Evolutionary conservation across 495 filamentous ascomycete species (phyloP).

Genomic region (Annulohypoxylon nitens): DNA sequence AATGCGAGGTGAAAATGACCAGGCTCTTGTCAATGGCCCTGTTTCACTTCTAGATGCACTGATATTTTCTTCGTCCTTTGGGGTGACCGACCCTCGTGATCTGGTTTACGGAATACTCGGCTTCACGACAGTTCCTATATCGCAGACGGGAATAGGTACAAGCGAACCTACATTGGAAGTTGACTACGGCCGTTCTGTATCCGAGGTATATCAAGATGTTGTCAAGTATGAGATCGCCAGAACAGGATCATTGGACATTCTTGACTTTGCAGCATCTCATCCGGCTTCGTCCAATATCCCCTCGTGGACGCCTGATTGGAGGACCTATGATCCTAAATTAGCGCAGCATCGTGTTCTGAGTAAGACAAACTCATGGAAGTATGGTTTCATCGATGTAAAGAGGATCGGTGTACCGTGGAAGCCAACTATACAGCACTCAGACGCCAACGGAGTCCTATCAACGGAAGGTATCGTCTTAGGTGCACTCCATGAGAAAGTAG

Average conservation of each 20-base stretch:
- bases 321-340: slow-evolving; percentile 3
- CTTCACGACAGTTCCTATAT: slow-evolving; percentile 29
- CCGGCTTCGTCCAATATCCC: slow-evolving; percentile 18
- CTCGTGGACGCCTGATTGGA: slow-evolving; percentile 35
- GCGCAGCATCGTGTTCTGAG: slow-evolving; percentile 28
- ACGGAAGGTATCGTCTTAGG: slow-evolving; percentile 23
- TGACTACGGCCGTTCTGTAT: slow-evolving; percentile 26
- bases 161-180: slow-evolving; percentile 9
- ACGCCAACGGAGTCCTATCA: slow-evolving; percentile 8
- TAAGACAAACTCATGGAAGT: slow-evolving; percentile 34
- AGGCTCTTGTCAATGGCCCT: background rate
- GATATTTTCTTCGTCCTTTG: slow-evolving; percentile 28
- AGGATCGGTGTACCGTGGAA: slow-evolving; percentile 24
- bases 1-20: slow-evolving; percentile 9
- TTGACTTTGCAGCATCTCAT: slow-evolving; percentile 20
- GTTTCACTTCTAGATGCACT: slow-evolving; percentile 31
- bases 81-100: slow-evolving; percentile 31
- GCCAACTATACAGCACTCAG: slow-evolving; percentile 2
- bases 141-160: background rate
- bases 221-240: slow-evolving; percentile 26
- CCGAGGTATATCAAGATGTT: slow-evolving; percentile 33
- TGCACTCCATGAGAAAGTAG: slow-evolving; percentile 1
- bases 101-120: slow-evolving; percentile 33
- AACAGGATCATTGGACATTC: slow-evolving; percentile 24
- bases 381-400: slow-evolving; percentile 25